A percentile compares a stretch with the other conserved stretches of the same genome.
phyloP scores from a whole-genome alignment of 73 alveolate genomes.

The Paramecium tetraurelia region DNA sequence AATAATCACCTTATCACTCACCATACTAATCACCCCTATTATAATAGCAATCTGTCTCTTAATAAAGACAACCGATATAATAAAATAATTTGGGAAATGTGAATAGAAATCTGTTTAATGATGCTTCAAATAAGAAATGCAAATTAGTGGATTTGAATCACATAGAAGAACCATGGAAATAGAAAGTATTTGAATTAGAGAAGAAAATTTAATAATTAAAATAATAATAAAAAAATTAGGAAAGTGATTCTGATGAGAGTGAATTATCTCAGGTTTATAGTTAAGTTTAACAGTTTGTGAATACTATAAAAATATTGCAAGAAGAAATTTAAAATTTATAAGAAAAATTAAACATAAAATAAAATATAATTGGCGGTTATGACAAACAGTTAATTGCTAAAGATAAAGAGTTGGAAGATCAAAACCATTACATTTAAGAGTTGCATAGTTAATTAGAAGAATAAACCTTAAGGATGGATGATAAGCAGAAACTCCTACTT shows the following conservation, averaged over 20 bases:
- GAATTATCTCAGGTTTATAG: conserved; percentile 15
- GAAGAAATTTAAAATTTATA: conserved; percentile 4
- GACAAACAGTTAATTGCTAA: background rate
- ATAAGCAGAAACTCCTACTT: background rate
- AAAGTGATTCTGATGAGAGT: background rate
- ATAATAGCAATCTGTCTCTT: background rate
- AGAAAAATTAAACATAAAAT: background rate
- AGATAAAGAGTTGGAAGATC: background rate
- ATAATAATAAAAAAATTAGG: background rate
- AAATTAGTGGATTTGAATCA: background rate
- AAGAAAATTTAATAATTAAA: background rate
- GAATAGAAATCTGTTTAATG: background rate
- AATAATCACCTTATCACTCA: background rate
- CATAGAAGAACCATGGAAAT: conserved; percentile 31
- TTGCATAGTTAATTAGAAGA: conserved; percentile 27
- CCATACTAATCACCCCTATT: background rate
- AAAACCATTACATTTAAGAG: background rate
- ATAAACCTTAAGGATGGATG: background rate
- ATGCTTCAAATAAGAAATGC: background rate
- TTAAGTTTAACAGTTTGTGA: background rate
- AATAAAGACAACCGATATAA: background rate
- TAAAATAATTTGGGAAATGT: background rate
- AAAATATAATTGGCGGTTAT: background rate
- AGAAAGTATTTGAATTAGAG: background rate
- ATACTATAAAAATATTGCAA: background rate